Evolutionary conservation across 2,329 filamentous ascomycete genomes (phyloP), one percentile per base, ranked within the genome.

Genomic region (Didymella exigua): DNA sequence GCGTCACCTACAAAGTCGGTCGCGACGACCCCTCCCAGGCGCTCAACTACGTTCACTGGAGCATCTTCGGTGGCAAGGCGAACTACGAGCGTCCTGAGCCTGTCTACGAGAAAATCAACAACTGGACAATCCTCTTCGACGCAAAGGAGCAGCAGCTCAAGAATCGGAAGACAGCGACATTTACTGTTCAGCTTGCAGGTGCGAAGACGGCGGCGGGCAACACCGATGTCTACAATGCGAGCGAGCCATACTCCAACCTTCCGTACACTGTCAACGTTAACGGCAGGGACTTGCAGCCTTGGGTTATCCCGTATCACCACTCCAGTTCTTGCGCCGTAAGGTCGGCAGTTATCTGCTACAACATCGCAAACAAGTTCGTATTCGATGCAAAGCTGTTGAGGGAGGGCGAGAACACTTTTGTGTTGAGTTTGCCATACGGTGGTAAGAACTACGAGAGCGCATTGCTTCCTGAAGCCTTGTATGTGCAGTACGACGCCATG

Each of bases 401-500:
- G n/a, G 75, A 76, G 16, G 83, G 83, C 0, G 75, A 76, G 53
- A 88, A 88, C 58, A 75, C 79, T 61, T 72, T 88, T 27, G 74
- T 85, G 0, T 68, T 88, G 38, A 84, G 83, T 58, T 62, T 88
- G 54, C 86, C 86, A 10, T 82, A 77, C 41, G 84, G 86, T 42
- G 85, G 80, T 1, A 87, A 82, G 4, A 78, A 86, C 60, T 81
- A 81, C 14, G 84, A 87, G 72, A 65, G 79, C 26, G 85, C 86
- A 0, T 45, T 87, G 8, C 60, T 88, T 55, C 79, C 84, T 0
- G 45, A 52, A 10, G 33, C 44, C 1, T 76, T 85, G 0, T 88
- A 88, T 69, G 81, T 88, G 5, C 85, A 88, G 74, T 88, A 89
- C 59, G 86, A 88, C 73, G 85, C 86, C 2, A 63, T 88, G 66